Evolutionary conservation across 495 filamentous ascomycete species (phyloP), one percentile per base, ranked within the genome.

Genomic region (Aspergillus incahuasiensis): DNA sequence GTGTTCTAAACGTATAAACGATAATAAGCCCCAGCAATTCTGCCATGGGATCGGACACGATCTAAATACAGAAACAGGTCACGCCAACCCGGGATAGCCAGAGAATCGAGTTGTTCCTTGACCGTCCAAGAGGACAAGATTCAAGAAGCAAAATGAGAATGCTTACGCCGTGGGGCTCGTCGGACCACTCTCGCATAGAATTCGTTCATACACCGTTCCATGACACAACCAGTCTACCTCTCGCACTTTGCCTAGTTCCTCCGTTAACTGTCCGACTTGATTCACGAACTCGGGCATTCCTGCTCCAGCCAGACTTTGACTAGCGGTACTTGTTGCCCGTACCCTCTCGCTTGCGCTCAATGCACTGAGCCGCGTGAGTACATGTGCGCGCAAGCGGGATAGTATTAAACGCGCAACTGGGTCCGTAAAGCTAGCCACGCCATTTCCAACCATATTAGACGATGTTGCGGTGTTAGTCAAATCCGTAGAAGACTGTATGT

Each of bases 221-320:
- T 97, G 95, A 41, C 85, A 82, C 48, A 82, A 78, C 67, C 90
- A 84, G 69, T 97, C 92, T 32, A 96, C 86, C 41, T 80, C 79
- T 11, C 86, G 83, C 21, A 96, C 83, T 63, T 81, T 83, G 54
- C 80, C 79, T 59, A 95, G 67, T 71, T 88, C 85, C 13, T 96
- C 92, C 13, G 91, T 87, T 58, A 96, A 79, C 30, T 85, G 82
- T 6, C 88, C 85, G n/a, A 97, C 84, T 64, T 84, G 85, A 45
- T 75, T 83, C n/a, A 92, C 86, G 71, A 95, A 96, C 70, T 98
- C 94, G 0, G 86, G 84, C 70, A 97, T 79, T 0, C 94, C 95
- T 38, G 86, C 80, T 1, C 81, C 79, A 1, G 89, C 88, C 15
- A 98, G 76, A 44, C 85, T 87, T 69, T 97, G 92, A 21, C 84